phyloP scores from a whole-genome alignment of 2,329 filamentous ascomycete genomes.

The Tolypocladium amazonense region DNA sequence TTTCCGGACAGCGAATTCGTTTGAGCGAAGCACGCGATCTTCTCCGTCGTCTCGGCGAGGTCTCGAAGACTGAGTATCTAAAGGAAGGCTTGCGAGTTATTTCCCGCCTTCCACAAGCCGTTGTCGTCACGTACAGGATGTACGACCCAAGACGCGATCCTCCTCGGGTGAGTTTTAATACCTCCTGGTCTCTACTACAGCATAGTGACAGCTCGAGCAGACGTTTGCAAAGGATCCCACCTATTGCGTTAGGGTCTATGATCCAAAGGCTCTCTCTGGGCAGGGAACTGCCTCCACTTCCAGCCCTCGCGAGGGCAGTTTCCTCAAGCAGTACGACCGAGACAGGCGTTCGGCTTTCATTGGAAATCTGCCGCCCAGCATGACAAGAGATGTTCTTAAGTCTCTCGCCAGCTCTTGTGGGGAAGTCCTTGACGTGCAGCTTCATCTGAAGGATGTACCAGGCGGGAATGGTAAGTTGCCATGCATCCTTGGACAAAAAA shows the following conservation, averaged over 20 bases:
- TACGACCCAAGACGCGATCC: slow-evolving; percentile 42
- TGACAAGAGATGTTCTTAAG: slow-evolving; percentile 24
- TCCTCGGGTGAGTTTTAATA: slow-evolving; percentile 28
- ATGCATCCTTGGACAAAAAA: too few species aligned
- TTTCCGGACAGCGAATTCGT: slow-evolving; percentile 22
- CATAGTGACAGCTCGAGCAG: neutral
- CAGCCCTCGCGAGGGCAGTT: neutral
- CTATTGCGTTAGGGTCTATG: slow-evolving; percentile 12
- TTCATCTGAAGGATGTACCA: slow-evolving; percentile 13
- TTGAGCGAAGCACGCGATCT: slow-evolving; percentile 32
- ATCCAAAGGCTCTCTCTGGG: slow-evolving; percentile 12
- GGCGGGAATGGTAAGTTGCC: slow-evolving; percentile 6
- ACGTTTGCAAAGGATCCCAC: slow-evolving; percentile 16
- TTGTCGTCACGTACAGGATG: slow-evolving; percentile 37
- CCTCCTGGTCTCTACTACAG: neutral
- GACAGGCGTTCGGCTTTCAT: slow-evolving; percentile 38
- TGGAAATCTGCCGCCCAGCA: slow-evolving; percentile 29
- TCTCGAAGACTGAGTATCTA: slow-evolving; percentile 28
- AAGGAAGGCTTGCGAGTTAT: slow-evolving; percentile 18
- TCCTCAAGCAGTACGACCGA: slow-evolving; percentile 26
- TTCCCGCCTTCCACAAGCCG: slow-evolving; percentile 24
- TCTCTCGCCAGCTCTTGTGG: slow-evolving; percentile 27
- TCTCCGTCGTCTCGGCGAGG: slow-evolving; percentile 31
- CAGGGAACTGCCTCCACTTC: neutral
- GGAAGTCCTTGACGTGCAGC: slow-evolving; percentile 18